Evolutionary conservation across 73 alveolate species (phyloP).

Genomic region (Symbiodinium natans): DNA sequence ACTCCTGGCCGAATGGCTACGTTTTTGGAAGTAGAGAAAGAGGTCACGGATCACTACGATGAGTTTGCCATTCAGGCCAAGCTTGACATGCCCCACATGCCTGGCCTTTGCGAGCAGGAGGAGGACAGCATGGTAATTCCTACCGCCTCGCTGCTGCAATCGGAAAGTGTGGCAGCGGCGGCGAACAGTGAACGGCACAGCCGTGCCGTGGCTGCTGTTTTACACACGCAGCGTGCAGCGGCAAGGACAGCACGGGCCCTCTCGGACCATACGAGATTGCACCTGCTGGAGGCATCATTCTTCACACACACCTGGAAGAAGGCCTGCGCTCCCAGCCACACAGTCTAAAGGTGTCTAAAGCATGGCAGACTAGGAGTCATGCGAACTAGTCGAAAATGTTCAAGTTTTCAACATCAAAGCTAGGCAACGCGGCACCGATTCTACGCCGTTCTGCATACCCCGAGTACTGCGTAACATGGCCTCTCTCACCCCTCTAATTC

Average conservation of each 20-base stretch:
- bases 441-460: too few species aligned
- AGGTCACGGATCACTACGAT: neutral
- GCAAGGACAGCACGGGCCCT: neutral
- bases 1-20: slow-evolving; percentile 8
- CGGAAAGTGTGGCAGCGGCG: neutral
- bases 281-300: neutral
- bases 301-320: slow-evolving; percentile 26
- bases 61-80: neutral
- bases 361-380: too few species aligned
- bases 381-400: too few species aligned
- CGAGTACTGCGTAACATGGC: too few species aligned
- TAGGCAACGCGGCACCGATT: too few species aligned
- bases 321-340: neutral
- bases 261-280: neutral
- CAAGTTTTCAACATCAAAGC: too few species aligned
- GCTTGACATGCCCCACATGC: neutral
- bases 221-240: neutral
- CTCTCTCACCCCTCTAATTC: too few species aligned
- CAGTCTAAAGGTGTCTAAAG: neutral
- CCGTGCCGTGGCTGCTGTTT: neutral
- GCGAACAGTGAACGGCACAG: neutral
- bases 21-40: neutral
- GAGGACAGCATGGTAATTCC: neutral
- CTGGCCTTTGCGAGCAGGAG: neutral
- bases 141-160: neutral